These are phyloP conservation scores for Mycena albidolilacea DNA, from an alignment of 768 basidiomycete genomes.

Conservation along the genomic window DNA sequence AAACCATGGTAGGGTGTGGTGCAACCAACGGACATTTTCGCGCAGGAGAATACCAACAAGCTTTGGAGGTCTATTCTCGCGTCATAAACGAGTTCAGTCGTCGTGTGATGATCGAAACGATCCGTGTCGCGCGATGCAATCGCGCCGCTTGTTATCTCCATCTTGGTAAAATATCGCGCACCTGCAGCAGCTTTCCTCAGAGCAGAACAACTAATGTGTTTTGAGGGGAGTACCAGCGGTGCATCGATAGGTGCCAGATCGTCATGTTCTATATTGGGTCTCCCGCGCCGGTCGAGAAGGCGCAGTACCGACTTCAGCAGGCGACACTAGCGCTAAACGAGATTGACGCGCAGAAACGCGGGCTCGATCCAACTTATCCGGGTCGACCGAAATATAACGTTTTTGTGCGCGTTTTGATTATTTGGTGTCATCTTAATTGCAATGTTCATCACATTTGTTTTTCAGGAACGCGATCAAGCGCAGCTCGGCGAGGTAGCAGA, in stretches of 20 bases:
- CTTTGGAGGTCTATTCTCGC: slow-evolving; percentile 22
- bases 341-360: slow-evolving; percentile 20
- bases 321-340: slow-evolving; percentile 29
- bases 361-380: slow-evolving; percentile 19
- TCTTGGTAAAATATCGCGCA: background rate
- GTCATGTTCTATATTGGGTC: slow-evolving; percentile 14
- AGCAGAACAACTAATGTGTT: background rate
- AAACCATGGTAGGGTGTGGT: too few relatives aligned
- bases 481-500: slow-evolving; percentile 25
- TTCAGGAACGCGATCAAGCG: slow-evolving; percentile 20
- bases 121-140: slow-evolving; percentile 20
- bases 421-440: too few relatives aligned
- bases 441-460: background rate
- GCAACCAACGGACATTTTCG: slow-evolving; percentile 23
- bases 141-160: slow-evolving; percentile 36
- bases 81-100: slow-evolving; percentile 31
- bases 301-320: slow-evolving; percentile 3
- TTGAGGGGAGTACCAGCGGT: slow-evolving; percentile 27
- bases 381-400: slow-evolving; percentile 30
- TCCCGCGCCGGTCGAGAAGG: slow-evolving; percentile 15
- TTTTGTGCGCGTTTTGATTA: slow-evolving; percentile 9
- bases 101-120: slow-evolving; percentile 33
- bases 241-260: slow-evolving; percentile 34
- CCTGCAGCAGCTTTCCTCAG: too few relatives aligned
- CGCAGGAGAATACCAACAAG: slow-evolving; percentile 22